These are phyloP conservation scores for Naematelia aurantialba DNA, from an alignment of 768 basidiomycete genomes.

Conservation along the genomic window DNA sequence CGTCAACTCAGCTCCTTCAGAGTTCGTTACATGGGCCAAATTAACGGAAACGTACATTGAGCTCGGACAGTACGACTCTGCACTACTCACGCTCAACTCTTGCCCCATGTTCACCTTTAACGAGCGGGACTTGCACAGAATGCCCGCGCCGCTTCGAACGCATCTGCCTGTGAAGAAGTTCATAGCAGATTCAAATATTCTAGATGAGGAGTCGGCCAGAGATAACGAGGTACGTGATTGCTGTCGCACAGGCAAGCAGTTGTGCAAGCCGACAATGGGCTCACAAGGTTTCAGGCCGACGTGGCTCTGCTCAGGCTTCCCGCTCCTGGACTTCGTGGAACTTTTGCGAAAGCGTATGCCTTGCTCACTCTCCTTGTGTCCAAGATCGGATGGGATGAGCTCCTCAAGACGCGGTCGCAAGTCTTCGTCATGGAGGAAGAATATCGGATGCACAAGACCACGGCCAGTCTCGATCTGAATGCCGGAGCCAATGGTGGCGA, in stretches of 20 bases:
- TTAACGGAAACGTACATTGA: slow-evolving; percentile 93
- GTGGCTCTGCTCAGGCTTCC: slow-evolving; percentile 90
- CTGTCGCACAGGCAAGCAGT: too few relatives aligned
- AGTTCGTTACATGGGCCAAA: slow-evolving; percentile 99
- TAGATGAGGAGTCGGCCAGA: slow-evolving; percentile 76
- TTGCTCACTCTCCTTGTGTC: slow-evolving; percentile 86
- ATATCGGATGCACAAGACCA: slow-evolving; percentile 92
- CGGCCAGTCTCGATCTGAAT: slow-evolving; percentile 58
- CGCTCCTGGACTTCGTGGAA: slow-evolving; percentile 87
- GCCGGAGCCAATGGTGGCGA: slow-evolving; percentile 22
- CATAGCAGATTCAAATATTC: slow-evolving; percentile 71
- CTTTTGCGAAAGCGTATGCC: slow-evolving; percentile 90
- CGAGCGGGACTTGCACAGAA: slow-evolving; percentile 86
- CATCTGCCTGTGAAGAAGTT: slow-evolving; percentile 81
- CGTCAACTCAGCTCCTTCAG: slow-evolving; percentile 96
- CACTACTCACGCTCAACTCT: slow-evolving; percentile 90
- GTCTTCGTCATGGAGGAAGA: slow-evolving; percentile 99
- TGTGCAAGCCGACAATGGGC: neutral
- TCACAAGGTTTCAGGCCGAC: slow-evolving; percentile 74
- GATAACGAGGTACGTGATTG: slow-evolving; percentile 70
- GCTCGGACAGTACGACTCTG: slow-evolving; percentile 73
- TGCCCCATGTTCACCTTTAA: slow-evolving; percentile 99
- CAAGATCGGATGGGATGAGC: slow-evolving; percentile 97
- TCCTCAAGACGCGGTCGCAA: slow-evolving; percentile 83
- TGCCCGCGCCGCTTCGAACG: slow-evolving; percentile 70